Evolutionary conservation across 1,139 yeast species (phyloP).

Genomic region (Zygoascus sp.): DNA sequence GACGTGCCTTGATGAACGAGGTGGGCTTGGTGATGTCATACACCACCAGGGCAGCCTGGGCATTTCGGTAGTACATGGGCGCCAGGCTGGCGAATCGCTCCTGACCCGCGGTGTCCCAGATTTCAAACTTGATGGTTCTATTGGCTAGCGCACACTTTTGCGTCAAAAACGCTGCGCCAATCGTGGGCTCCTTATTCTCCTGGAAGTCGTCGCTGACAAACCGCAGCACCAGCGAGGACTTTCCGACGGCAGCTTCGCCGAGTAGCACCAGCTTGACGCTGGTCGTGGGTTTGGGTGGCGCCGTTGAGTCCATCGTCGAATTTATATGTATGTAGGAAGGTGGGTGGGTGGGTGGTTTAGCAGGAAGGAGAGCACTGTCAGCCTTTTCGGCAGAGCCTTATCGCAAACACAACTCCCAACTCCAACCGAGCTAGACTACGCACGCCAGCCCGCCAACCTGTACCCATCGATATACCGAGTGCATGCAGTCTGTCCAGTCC

Average conservation of each 20-base stretch:
- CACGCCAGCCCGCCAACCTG: too few relatives aligned
- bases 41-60: constrained; percentile 97
- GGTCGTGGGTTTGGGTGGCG: constrained; percentile 42
- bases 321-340: background rate
- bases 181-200: constrained; percentile 95
- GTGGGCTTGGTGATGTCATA: constrained; percentile 96
- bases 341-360: background rate
- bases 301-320: constrained; percentile 19
- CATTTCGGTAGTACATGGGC: constrained; percentile 96
- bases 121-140: constrained; percentile 88
- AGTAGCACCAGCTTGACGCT: constrained; percentile 83
- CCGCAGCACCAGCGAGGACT: constrained; percentile 84
- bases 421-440: background rate
- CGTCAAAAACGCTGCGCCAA: constrained; percentile 95
- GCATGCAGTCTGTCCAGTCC: too few relatives aligned
- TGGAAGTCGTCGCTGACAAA: constrained; percentile 95
- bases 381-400: background rate
- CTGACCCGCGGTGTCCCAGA: constrained; percentile 99
- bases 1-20: constrained; percentile 96
- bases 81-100: constrained; percentile 95
- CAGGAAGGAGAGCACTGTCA: background rate
- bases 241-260: constrained; percentile 98
- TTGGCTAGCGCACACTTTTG: constrained; percentile 91
- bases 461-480: too few relatives aligned
- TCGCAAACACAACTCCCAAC: background rate